phyloP scores from a whole-genome alignment of 805 yeast genomes.

The Kuraishia borneana region DNA sequence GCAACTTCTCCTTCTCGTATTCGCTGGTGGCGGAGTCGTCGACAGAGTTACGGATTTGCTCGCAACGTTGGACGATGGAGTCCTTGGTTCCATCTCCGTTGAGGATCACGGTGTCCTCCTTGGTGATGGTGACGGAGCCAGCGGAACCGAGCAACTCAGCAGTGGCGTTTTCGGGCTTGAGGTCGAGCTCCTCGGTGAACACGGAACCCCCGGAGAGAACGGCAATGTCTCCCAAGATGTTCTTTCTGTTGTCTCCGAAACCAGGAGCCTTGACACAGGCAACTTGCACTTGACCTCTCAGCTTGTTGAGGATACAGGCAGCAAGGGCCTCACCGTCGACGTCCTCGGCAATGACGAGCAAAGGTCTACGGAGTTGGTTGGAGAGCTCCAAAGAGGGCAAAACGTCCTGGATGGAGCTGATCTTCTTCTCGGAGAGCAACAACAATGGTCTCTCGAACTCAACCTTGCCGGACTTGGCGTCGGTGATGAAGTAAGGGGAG shows the following conservation, averaged over 20 bases:
- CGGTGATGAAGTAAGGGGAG: conserved; percentile 93
- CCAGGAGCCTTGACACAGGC: conserved; percentile 98
- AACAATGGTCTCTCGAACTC: conserved; percentile 91
- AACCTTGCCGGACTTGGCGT: conserved; percentile 84
- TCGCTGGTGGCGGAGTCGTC: conserved; percentile 68
- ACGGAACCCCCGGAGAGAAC: conserved; percentile 89
- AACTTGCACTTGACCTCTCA: conserved; percentile 97
- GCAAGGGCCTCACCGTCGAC: conserved; percentile 98
- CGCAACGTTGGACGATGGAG: conserved; percentile 74
- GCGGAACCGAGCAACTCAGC: conserved; percentile 83
- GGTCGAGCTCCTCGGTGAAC: conserved; percentile 86
- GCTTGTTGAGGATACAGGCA: conserved; percentile 92
- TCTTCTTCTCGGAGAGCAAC: conserved; percentile 84
- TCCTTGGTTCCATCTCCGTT: conserved; percentile 89
- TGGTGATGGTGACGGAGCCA: conserved; percentile 85
- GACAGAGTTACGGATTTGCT: conserved; percentile 79
- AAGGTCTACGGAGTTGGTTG: conserved; percentile 86
- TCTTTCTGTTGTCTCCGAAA: conserved; percentile 97
- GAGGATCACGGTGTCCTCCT: conserved; percentile 89
- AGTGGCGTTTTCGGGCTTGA: conserved; percentile 92
- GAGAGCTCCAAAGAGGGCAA: conserved; percentile 90
- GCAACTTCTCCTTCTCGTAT: conserved; percentile 94
- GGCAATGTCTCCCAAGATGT: conserved; percentile 91
- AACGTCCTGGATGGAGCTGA: conserved; percentile 81
- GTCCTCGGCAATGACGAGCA: conserved; percentile 89